Conservation (phyloP, 2,329 filamentous ascomycete genomes). For the Harringtonia aguacate region DNA sequence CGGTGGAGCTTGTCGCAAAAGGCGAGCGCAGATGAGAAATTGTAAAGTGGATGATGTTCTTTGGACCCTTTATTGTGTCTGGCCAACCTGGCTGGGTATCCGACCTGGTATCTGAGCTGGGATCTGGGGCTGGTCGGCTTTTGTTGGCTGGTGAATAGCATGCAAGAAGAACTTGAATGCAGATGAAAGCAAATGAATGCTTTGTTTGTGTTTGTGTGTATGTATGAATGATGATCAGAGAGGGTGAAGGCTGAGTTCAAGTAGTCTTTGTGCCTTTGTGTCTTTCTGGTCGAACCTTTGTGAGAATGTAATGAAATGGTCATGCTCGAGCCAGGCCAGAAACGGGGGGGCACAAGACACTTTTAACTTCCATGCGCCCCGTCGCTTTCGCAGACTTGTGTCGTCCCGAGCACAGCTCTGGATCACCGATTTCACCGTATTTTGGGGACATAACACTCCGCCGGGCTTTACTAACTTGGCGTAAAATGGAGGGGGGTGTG, state of each 20-base stretch:
- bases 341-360: neutral
- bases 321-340: neutral
- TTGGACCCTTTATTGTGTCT: neutral
- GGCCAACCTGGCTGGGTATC: slow-evolving; percentile 6
- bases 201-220: too few species aligned
- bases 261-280: too few species aligned
- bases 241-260: neutral
- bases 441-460: neutral
- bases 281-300: too few species aligned
- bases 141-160: neutral
- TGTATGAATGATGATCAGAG: neutral
- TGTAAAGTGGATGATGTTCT: neutral
- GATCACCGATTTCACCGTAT: slow-evolving; percentile 3
- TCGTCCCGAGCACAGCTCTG: neutral
- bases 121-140: neutral
- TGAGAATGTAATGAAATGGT: too few species aligned
- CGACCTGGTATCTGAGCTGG: neutral
- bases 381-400: slow-evolving; percentile 3
- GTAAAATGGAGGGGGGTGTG: neutral
- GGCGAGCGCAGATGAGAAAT: neutral
- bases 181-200: too few species aligned
- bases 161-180: too few species aligned
- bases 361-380: neutral
- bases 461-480: slow-evolving; percentile 1
- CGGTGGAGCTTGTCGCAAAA: neutral